Conservation (phyloP, 2,329 filamentous ascomycete genomes). For the Fusarium acutatum region DNA sequence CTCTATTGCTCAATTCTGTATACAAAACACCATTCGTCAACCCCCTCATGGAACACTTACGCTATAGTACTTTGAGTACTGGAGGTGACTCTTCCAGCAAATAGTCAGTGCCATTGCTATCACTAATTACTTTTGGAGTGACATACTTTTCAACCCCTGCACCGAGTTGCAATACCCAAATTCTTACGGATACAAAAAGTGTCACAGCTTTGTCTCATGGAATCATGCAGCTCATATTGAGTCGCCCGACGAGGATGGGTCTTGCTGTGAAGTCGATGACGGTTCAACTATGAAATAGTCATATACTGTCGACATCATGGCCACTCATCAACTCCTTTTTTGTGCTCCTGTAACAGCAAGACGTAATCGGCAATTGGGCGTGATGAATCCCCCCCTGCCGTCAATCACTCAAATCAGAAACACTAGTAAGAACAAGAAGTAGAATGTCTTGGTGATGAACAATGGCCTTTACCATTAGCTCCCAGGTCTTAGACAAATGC, state of each 20-base stretch:
- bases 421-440: not conserved
- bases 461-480: not conserved
- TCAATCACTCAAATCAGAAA: conserved; percentile 1
- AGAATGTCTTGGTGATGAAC: conserved; percentile 2
- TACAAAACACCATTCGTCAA: not conserved
- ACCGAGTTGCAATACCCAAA: not conserved
- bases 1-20: not conserved
- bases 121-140: not conserved
- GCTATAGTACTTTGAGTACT: not conserved
- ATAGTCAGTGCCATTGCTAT: not conserved
- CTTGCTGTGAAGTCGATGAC: conserved; percentile 6
- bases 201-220: conserved; percentile 2
- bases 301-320: not conserved
- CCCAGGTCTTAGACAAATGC: conserved; percentile 3
- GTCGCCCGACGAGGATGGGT: not conserved
- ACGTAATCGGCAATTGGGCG: not conserved
- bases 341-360: not conserved
- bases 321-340: not conserved
- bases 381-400: not conserved
- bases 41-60: not conserved
- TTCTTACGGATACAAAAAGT: not conserved
- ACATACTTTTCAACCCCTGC: not conserved
- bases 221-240: not conserved
- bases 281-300: not conserved
- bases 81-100: not conserved